phyloP scores from a whole-genome alignment of 345 rosid species.

The Moricandia arvensis region DNA sequence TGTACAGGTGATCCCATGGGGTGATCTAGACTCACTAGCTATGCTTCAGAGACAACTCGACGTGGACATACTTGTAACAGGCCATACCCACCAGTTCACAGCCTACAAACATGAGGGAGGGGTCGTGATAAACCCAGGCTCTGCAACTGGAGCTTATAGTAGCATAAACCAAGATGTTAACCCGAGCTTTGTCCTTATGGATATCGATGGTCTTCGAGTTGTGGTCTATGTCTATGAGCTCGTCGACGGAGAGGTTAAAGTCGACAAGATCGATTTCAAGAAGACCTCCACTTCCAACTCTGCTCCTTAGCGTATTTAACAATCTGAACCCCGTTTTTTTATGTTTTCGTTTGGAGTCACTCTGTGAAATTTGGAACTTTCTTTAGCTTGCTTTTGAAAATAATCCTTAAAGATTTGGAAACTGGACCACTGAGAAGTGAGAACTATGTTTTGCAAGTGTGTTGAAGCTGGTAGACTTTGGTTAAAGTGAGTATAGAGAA shows the following conservation, averaged over 20 bases:
- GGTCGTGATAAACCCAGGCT: conserved; percentile 91
- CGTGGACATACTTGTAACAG: conserved; percentile 92
- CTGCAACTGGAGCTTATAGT: conserved; percentile 92
- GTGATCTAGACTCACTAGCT: conserved; percentile 88
- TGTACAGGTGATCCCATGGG: conserved; percentile 89
- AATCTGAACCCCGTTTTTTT: neutral
- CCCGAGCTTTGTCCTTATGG: conserved; percentile 96
- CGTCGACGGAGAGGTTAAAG: conserved; percentile 92
- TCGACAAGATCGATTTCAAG: conserved; percentile 96
- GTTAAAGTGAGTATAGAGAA: neutral
- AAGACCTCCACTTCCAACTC: conserved; percentile 60
- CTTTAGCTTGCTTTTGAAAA: conserved; percentile 21
- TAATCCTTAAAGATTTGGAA: conserved; percentile 5
- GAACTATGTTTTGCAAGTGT: conserved; percentile 10
- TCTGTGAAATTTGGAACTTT: conserved; percentile 11
- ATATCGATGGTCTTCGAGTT: conserved; percentile 86
- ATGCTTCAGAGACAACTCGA: conserved; percentile 96
- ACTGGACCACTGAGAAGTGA: conserved; percentile 3
- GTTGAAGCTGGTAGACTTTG: neutral
- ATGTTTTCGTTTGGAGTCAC: conserved; percentile 13
- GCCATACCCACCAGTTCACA: conserved; percentile 95
- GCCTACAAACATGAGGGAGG: conserved; percentile 98
- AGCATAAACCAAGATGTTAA: conserved; percentile 83
- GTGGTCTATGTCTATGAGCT: conserved; percentile 96
- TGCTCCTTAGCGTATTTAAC: conserved; percentile 39